Conservation (phyloP, 2,329 filamentous ascomycete genomes). For the Bipolaris victoriae region DNA sequence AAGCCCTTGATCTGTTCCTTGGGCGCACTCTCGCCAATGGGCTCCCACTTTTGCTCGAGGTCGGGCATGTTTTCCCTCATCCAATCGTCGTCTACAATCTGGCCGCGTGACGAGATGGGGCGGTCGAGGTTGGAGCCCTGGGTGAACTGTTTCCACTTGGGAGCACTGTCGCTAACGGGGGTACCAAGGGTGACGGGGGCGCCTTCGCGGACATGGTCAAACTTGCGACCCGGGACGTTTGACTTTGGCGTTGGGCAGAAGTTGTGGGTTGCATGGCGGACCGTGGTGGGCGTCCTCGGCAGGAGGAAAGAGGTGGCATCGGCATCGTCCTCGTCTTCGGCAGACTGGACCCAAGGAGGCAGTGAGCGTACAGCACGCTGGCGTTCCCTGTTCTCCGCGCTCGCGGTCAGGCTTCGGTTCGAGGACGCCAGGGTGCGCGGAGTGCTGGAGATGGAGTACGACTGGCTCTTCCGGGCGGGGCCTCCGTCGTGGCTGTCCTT, state of each 20-base stretch:
- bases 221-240: conserved; percentile 47
- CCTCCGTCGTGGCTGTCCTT: conserved; percentile 37
- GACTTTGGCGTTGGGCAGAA: conserved; percentile 49
- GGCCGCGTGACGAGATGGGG: conserved; percentile 39
- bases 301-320: conserved; percentile 41
- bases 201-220: conserved; percentile 49
- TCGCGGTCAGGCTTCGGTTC: conserved; percentile 34
- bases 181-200: conserved; percentile 45
- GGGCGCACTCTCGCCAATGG: conserved; percentile 59
- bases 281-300: conserved; percentile 44
- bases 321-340: conserved; percentile 45
- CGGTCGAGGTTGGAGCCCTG: conserved; percentile 40
- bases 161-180: conserved; percentile 44
- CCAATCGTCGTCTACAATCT: conserved; percentile 53
- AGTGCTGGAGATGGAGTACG: conserved; percentile 45
- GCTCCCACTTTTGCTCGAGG: conserved; percentile 59
- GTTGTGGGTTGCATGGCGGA: conserved; percentile 47
- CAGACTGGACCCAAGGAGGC: conserved; percentile 49
- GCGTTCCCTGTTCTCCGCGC: conserved; percentile 39
- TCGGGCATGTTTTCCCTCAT: conserved; percentile 58
- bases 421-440: conserved; percentile 47
- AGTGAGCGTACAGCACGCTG: conserved; percentile 46
- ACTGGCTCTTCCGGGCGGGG: conserved; percentile 39
- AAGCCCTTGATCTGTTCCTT: conserved; percentile 57
- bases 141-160: conserved; percentile 49